Base-by-base conservation (phyloP, 75 land plant genomes). In the Isoetes taiwanensis region DNA sequence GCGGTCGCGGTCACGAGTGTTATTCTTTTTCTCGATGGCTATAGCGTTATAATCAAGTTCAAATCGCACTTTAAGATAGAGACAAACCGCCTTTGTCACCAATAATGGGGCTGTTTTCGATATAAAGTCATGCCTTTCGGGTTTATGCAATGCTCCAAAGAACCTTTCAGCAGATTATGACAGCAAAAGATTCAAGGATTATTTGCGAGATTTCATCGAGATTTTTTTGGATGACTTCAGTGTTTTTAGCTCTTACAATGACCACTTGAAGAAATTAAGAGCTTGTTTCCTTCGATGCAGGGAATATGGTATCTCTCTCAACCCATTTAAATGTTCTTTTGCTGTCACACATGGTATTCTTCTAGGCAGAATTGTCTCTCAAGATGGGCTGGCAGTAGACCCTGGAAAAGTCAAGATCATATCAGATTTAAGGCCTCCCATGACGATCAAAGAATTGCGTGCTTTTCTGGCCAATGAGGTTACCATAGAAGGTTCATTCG, bases 271-370 rank as follows among this genome's bases (percentile, higher is more conserved):
- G 5, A 6, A 5, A 16, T 8, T 46, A 23, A 23, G 23, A 23
- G 23, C 16, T 19, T 46, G 50, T 19, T 46, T 46, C n/a, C 12
- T 8, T 6, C 5, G 50, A 4, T 46, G 50, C 19, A 46, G 6
- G 4, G 50, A 46, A 46, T 46, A 6, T n/a, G 50, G 50, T 4
- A 46, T 46, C 12, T 46, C 50, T 46, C 25, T 46, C 21, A 46
- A 46, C 19, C 50, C 50, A 19, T 8, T 3, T 23, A 46, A 46
- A 23, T 46, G 50, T 6, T n/a, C 6, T 9, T n/a, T 46, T 46
- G 50, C 21, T 6, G 50, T 46, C 25, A 46, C 50, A 46, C 50
- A 46, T n/a, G 50, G 50, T 6, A 46, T 46, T 19, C 50, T 46
- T 46, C 16, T 46, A 23, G 50, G 50, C 16, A 8, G 50, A 4